phyloP scores from a whole-genome alignment of 2,329 filamentous ascomycete genomes.

The Alternaria arborescens region DNA sequence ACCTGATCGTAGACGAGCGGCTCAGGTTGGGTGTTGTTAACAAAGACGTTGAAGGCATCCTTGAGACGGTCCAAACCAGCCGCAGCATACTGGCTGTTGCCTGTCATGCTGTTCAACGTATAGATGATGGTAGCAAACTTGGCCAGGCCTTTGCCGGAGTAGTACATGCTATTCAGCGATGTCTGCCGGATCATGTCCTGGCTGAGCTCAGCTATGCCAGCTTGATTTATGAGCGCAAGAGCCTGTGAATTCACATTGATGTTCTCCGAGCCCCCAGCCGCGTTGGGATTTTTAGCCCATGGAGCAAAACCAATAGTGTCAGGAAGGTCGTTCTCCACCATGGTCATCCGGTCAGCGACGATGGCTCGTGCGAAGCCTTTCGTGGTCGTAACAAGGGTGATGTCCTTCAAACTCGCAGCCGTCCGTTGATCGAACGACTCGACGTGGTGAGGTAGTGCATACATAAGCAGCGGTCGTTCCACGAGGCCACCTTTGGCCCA shows the following conservation, averaged over 20 bases:
- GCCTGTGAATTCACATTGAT: conserved; percentile 57
- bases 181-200: conserved; percentile 79
- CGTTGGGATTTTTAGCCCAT: conserved; percentile 67
- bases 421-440: conserved; percentile 73
- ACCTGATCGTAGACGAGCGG: conserved; percentile 65
- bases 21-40: conserved; percentile 56
- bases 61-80: conserved; percentile 61
- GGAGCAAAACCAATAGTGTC: conserved; percentile 79
- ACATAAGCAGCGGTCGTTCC: conserved; percentile 75
- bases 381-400: conserved; percentile 80
- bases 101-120: conserved; percentile 64
- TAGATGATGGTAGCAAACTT: conserved; percentile 59
- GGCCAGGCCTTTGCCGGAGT: conserved; percentile 68
- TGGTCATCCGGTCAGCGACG: conserved; percentile 61
- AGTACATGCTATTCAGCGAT: conserved; percentile 92
- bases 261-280: conserved; percentile 48
- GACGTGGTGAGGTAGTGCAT: conserved; percentile 86
- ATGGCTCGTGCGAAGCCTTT: conserved; percentile 84
- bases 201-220: conserved; percentile 74
- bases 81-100: conserved; percentile 64
- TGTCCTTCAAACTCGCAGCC: conserved; percentile 56
- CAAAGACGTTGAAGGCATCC: conserved; percentile 61
- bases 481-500: conserved; percentile 75
- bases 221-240: conserved; percentile 66
- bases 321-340: conserved; percentile 76